Conservation (phyloP, 345 rosid genomes). For the Gossypioides kirkii region DNA sequence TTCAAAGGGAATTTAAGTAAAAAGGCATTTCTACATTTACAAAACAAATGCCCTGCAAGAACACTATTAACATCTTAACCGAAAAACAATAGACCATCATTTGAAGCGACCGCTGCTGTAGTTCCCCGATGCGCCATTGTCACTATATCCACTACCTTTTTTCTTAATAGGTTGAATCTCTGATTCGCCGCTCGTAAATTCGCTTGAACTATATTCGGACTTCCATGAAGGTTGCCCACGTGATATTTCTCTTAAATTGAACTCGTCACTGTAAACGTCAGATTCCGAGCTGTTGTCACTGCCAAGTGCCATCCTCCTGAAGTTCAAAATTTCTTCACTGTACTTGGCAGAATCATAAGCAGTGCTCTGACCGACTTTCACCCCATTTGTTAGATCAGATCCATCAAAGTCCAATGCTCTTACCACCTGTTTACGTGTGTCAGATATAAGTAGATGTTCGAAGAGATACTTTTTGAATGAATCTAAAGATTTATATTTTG, state of each 20-base stretch:
- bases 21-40: not conserved
- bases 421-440: conserved; percentile 48
- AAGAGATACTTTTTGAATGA: no score
- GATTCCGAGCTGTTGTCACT: conserved; percentile 49
- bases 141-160: not conserved
- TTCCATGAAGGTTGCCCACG: conserved; percentile 20
- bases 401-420: conserved; percentile 73
- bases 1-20: conserved; percentile 5
- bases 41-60: not conserved
- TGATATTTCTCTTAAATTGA: conserved; percentile 29
- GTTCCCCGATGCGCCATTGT: not conserved
- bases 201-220: conserved; percentile 36
- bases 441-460: no score
- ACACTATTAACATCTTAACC: not conserved
- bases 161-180: conserved; percentile 42
- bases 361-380: conserved; percentile 66
- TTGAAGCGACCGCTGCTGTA: conserved; percentile 2
- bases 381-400: conserved; percentile 70
- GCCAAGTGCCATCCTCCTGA: conserved; percentile 65
- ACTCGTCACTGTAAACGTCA: conserved; percentile 49
- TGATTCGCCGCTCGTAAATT: conserved; percentile 46
- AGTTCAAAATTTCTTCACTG: conserved; percentile 52
- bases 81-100: not conserved
- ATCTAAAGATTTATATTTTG: no score
- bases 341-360: conserved; percentile 68